Evolutionary conservation across 306 rosid species (phyloP), one percentile per base, ranked within the genome.

Genomic region (Dryas alaskensis): DNA sequence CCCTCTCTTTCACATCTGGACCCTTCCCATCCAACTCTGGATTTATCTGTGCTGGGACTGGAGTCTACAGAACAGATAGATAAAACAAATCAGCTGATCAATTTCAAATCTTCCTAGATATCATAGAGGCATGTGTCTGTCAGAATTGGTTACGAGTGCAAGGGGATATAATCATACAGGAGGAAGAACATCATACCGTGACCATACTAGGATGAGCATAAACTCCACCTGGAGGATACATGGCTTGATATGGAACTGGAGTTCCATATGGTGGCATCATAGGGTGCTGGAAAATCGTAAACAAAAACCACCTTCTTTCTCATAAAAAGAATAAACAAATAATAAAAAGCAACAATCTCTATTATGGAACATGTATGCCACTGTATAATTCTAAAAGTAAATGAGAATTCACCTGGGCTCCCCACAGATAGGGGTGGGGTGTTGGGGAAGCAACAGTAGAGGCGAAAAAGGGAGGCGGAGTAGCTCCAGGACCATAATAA

Each of bases 351-450:
- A 31, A 83, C 46, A 68, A 54, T 61, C 60, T 40, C 39, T 25
- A 8, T 49, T 42, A 54, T 3, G 40, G 9, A 63, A 67, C 65
- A 58, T 59, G 48, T 37, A 53, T 53, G 61, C 17, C 14, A 9
- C 67, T 66, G 48, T 63, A 69, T 47, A 37, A 70, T 22, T 63
- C 45, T 53, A 49, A 80, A 74, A 51, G 45, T 67, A 37, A 44
- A 60, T 43, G 44, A 73, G 14, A 60, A 58, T 55, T 73, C 62
- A 95, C 99, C 93, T 95, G 99, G 73, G 90, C 52, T 80, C 99
- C 99, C 99, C 99, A 95, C 52, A 95, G 10, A 88, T 92, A 95
- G 13, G 98, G 99, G 75, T 95, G 98, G 17, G 97, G 93, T 65
- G 92, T 69, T 22, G 98, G 89, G 5, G 98, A 83, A 77, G 93